These are phyloP conservation scores for Phytophthora citrophthora DNA, from an alignment of 352 stramenopile genomes.

Conservation along the genomic window DNA sequence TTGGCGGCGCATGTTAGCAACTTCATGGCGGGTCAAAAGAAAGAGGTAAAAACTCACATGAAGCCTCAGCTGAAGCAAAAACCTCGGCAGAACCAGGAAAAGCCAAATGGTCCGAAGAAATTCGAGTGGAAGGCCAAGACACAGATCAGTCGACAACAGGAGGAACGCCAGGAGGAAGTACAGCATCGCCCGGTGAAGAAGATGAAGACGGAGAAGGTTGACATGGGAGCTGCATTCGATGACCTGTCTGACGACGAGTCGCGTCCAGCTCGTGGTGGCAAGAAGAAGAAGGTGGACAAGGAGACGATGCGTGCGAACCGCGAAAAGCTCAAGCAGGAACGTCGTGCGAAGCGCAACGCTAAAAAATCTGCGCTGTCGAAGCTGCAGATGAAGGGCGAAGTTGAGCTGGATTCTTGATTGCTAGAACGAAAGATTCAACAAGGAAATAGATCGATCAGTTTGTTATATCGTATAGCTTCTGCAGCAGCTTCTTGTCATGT, in stretches of 20 bases:
- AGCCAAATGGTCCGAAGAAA: slow-evolving; percentile 16
- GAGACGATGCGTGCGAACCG: slow-evolving; percentile 61
- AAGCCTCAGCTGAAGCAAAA: slow-evolving; percentile 4
- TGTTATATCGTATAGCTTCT: too few species aligned
- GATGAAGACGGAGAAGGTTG: slow-evolving; percentile 57
- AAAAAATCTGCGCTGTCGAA: slow-evolving; percentile 70
- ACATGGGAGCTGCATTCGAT: slow-evolving; percentile 83
- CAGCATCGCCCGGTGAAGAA: slow-evolving; percentile 30
- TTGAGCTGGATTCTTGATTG: slow-evolving; percentile 49
- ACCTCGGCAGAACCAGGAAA: slow-evolving; percentile 1
- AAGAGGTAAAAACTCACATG: slow-evolving; percentile 2
- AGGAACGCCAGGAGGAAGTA: slow-evolving; percentile 12
- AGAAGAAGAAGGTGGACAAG: slow-evolving; percentile 55
- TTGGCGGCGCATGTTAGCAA: slow-evolving; percentile 46
- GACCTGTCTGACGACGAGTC: slow-evolving; percentile 55
- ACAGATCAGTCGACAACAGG: neutral
- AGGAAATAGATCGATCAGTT: neutral
- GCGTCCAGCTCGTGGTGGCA: slow-evolving; percentile 11
- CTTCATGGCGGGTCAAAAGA: slow-evolving; percentile 42
- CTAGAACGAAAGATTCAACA: neutral
- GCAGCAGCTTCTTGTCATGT: too few species aligned
- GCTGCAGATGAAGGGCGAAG: slow-evolving; percentile 47
- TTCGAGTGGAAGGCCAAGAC: slow-evolving; percentile 47
- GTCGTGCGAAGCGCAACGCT: slow-evolving; percentile 53
- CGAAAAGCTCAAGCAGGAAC: slow-evolving; percentile 61